phyloP scores from a whole-genome alignment of 1,139 yeast species.

The Scheffersomyces cryptocercus region DNA sequence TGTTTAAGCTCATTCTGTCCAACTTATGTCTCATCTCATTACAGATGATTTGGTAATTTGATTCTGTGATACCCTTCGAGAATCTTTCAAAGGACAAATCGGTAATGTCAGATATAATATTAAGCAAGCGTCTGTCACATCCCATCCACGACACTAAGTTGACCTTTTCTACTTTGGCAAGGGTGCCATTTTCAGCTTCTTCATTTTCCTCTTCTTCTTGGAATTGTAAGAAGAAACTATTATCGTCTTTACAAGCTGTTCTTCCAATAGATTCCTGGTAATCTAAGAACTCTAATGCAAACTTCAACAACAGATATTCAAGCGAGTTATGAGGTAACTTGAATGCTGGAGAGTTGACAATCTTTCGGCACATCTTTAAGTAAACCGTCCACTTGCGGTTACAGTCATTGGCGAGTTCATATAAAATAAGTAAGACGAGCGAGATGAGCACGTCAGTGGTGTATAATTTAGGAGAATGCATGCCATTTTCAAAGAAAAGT shows the following conservation, averaged over 20 bases:
- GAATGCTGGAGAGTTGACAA: conserved; percentile 19
- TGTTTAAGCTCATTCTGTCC: conserved; percentile 11
- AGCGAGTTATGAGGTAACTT: conserved; percentile 14
- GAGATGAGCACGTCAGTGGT: conserved; percentile 22
- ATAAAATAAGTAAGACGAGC: conserved; percentile 25
- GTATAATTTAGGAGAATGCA: conserved; percentile 1
- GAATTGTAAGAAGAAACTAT: conserved; percentile 22
- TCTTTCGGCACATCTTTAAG: conserved; percentile 20
- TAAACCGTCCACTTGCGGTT: conserved; percentile 26
- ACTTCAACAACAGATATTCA: conserved; percentile 23
- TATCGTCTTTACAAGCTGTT: conserved; percentile 33
- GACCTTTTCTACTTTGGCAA: conserved; percentile 5
- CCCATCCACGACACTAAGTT: conserved; percentile 26
- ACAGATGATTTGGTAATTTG: conserved; percentile 15
- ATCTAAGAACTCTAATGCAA: conserved; percentile 28
- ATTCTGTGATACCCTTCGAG: conserved; percentile 13
- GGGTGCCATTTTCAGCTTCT: background rate
- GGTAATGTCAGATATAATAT: conserved; percentile 34
- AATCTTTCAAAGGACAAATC: conserved; percentile 33
- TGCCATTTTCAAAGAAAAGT: background rate
- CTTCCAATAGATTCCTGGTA: conserved; percentile 36
- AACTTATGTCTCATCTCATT: conserved; percentile 13
- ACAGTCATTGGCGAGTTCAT: conserved; percentile 32
- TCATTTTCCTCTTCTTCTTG: conserved; percentile 11
- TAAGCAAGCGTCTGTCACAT: conserved; percentile 27